A percentile compares a stretch with the other conserved stretches of the same genome.
Conservation (phyloP, 345 rosid genomes). For the Lepidium didymum region DNA sequence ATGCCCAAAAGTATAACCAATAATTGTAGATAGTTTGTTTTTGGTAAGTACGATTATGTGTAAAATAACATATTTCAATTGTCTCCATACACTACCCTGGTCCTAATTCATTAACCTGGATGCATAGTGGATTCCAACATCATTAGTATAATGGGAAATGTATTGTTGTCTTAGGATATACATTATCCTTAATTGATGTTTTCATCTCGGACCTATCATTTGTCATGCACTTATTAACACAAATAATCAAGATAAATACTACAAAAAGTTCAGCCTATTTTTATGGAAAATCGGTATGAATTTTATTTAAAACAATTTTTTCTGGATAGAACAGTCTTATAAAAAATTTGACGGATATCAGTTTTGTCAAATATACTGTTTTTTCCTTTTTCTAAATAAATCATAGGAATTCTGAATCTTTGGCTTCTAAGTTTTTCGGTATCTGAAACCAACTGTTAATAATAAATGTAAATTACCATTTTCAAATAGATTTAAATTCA, state of each 20-base stretch:
- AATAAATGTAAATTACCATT: no score
- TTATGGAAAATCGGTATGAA: no score
- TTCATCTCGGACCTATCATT: background rate
- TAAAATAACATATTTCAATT: background rate
- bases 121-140: background rate
- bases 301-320: no score
- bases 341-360: no score
- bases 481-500: no score
- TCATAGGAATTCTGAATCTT: no score
- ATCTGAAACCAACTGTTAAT: no score
- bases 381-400: no score
- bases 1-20: background rate
- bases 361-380: no score
- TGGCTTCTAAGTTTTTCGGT: no score
- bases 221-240: conserved; percentile 28
- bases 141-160: background rate
- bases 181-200: background rate
- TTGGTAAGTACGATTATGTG: background rate
- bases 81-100: background rate
- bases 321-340: no score
- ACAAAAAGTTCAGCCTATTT: conserved; percentile 31
- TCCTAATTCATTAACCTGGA: background rate
- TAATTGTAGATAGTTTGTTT: background rate
- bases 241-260: conserved; percentile 48
- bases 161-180: background rate